Percentiles rank a stretch among this genome's conserved stretches.
phyloP scores from a whole-genome alignment of 208 protist species.

The Zelonia costaricensis region DNA sequence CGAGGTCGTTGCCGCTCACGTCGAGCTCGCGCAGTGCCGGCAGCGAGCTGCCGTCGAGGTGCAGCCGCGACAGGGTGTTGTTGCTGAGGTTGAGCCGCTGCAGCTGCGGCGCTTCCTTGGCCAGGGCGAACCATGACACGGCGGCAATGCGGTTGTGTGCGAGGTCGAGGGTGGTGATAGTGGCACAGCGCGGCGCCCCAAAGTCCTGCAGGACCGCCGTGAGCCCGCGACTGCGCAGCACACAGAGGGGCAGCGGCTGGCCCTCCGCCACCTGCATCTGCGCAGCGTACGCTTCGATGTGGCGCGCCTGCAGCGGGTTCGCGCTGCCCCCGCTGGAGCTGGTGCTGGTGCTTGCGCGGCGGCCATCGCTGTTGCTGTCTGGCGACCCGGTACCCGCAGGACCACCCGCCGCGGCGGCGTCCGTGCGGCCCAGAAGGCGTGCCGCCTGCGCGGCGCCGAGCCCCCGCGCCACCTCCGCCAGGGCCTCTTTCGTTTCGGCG shows the following conservation, averaged over 20 bases:
- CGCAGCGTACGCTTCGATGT: conserved; percentile 36
- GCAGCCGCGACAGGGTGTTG: conserved; percentile 51
- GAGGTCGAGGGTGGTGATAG: conserved; percentile 56
- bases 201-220: conserved; percentile 45
- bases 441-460: conserved; percentile 9
- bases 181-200: conserved; percentile 14
- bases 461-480: conserved; percentile 17
- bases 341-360: neutral
- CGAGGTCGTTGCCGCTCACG: conserved; percentile 56
- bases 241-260: conserved; percentile 28
- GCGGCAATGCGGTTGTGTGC: conserved; percentile 48
- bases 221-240: conserved; percentile 42
- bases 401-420: neutral
- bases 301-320: conserved; percentile 27
- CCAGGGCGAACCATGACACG: conserved; percentile 57
- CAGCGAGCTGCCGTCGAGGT: conserved; percentile 29
- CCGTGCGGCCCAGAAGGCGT: neutral
- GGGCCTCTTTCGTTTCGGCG: conserved; percentile 42
- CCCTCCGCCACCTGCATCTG: conserved; percentile 12
- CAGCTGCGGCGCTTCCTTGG: conserved; percentile 47
- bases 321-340: neutral
- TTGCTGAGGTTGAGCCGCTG: conserved; percentile 57
- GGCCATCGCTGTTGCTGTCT: neutral
- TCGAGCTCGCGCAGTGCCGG: conserved; percentile 44
- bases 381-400: neutral